Conservation (phyloP, 2,329 filamentous ascomycete genomes). For the Dothistroma septosporum region DNA sequence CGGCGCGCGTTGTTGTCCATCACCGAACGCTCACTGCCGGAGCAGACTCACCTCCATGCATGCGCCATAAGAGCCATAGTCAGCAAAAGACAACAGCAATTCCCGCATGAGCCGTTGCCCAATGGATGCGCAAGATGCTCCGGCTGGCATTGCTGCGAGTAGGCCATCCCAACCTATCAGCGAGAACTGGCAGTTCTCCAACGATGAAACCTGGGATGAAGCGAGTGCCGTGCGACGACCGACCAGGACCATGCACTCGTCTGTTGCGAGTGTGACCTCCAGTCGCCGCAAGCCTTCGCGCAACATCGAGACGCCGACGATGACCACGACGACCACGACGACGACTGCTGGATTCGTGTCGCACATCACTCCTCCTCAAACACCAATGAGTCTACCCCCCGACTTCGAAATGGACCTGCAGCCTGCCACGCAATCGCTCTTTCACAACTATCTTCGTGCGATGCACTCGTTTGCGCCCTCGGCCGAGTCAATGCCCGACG, state of each 20-base stretch:
- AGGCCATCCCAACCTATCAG: conserved; percentile 9
- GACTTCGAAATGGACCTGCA: conserved; percentile 28
- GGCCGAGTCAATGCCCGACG: conserved; percentile 61
- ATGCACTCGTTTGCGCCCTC: conserved; percentile 88
- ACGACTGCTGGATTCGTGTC: conserved; percentile 22
- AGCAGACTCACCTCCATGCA: background rate
- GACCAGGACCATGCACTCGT: conserved; percentile 1
- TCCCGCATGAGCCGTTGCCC: background rate
- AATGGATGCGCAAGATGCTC: background rate
- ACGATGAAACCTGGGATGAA: conserved; percentile 1
- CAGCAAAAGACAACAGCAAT: conserved; percentile 5
- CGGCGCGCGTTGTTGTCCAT: background rate
- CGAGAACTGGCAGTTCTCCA: conserved; percentile 5
- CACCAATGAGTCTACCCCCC: conserved; percentile 17
- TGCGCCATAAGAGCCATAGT: background rate
- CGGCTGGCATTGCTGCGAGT: background rate
- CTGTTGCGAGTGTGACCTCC: conserved; percentile 1
- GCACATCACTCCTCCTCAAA: conserved; percentile 20
- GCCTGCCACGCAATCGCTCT: conserved; percentile 52
- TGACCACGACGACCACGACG: conserved; percentile 10
- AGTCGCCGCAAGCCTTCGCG: conserved; percentile 5
- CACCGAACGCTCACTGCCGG: background rate
- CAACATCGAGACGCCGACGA: conserved; percentile 5
- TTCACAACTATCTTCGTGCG: conserved; percentile 91
- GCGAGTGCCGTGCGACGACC: conserved; percentile 6